phyloP scores from a whole-genome alignment of 1,284 basidiomycete genomes.

The Gastroboletus turbinatus region DNA sequence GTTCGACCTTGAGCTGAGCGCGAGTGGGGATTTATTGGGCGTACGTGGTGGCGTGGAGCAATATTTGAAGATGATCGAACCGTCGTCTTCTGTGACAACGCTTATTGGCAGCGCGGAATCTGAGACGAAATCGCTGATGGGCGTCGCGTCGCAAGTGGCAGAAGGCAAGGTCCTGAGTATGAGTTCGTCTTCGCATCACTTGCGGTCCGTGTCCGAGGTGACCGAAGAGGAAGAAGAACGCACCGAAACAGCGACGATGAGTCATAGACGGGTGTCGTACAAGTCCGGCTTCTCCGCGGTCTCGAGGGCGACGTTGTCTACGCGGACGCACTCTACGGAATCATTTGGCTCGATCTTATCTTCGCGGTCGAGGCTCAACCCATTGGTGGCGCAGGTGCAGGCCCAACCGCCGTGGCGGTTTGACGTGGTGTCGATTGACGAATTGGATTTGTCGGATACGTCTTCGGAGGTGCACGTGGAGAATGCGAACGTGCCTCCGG shows the following conservation, averaged over 20 bases:
- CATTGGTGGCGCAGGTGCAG: slow-evolving; percentile 41
- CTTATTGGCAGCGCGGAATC: not conserved
- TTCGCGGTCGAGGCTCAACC: slow-evolving; percentile 35
- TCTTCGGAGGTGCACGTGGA: slow-evolving; percentile 46
- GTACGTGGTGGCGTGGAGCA: slow-evolving; percentile 64
- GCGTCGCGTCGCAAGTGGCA: not conserved
- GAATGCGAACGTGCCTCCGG: slow-evolving; percentile 36
- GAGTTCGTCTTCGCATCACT: slow-evolving; percentile 18
- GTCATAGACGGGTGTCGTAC: slow-evolving; percentile 15
- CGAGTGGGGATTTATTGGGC: slow-evolving; percentile 55
- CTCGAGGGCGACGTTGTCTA: slow-evolving; percentile 22
- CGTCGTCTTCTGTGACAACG: slow-evolving; percentile 21
- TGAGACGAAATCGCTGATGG: slow-evolving; percentile 3
- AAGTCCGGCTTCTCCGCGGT: slow-evolving; percentile 24
- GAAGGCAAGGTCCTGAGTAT: slow-evolving; percentile 9
- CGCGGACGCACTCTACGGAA: slow-evolving; percentile 47
- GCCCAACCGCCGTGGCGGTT: slow-evolving; percentile 50
- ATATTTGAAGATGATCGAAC: slow-evolving; percentile 61
- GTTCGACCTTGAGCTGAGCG: slow-evolving; percentile 65
- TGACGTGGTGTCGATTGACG: slow-evolving; percentile 73
- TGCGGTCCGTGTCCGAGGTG: slow-evolving; percentile 33
- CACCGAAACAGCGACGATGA: slow-evolving; percentile 14
- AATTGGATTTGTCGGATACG: slow-evolving; percentile 70
- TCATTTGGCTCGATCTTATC: slow-evolving; percentile 51
- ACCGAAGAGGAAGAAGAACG: slow-evolving; percentile 34